phyloP scores from a whole-genome alignment of 305 asterid genomes.

The Solanum hybrid region DNA sequence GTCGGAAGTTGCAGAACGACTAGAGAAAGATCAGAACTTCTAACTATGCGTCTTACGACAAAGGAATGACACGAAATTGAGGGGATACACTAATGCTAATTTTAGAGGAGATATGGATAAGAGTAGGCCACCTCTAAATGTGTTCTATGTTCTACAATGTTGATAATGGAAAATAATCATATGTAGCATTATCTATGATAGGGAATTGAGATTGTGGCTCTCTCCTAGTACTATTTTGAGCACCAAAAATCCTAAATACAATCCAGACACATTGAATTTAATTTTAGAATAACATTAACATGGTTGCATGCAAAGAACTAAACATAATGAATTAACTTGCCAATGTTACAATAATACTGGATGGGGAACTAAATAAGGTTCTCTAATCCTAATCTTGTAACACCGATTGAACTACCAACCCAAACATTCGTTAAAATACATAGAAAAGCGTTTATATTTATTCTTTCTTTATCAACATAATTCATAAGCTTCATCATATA shows the following conservation, averaged over 20 bases:
- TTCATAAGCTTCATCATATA: background rate
- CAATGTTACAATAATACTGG: no score
- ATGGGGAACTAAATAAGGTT: no score
- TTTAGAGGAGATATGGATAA: background rate
- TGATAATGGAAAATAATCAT: no score
- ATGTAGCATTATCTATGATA: no score
- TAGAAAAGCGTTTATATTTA: background rate
- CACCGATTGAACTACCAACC: background rate
- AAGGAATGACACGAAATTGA: background rate
- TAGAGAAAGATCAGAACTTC: background rate
- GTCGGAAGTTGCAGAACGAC: background rate
- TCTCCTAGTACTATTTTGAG: no score
- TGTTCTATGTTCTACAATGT: background rate
- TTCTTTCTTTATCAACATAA: background rate
- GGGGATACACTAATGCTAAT: background rate
- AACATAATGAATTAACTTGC: no score
- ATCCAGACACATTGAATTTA: no score
- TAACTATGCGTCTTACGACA: background rate
- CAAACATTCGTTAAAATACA: background rate
- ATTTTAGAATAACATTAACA: no score
- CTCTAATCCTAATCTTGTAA: background rate
- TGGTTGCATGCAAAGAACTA: no score
- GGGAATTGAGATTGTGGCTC: no score
- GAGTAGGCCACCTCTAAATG: background rate
- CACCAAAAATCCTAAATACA: no score